These are phyloP conservation scores for Trametes punicea DNA, from an alignment of 768 basidiomycete genomes.

Conservation along the genomic window DNA sequence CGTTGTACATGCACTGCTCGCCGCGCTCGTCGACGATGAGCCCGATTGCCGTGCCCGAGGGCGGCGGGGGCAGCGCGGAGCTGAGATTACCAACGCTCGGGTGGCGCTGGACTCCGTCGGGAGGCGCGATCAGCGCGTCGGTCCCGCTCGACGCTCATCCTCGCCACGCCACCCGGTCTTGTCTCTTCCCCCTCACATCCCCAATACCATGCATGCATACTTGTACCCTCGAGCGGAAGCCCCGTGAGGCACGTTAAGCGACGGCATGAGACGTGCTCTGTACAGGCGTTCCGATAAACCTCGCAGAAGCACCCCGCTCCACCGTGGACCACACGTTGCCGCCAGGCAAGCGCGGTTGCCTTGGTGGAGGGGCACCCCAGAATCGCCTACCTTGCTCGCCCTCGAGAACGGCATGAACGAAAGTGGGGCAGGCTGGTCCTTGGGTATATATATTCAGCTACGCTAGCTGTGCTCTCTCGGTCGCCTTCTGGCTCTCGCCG, in stretches of 20 bases:
- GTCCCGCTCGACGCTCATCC: too few species aligned
- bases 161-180: neutral
- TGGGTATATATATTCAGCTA: neutral
- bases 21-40: neutral
- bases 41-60: neutral
- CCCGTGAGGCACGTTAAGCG: neutral
- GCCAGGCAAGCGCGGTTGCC: neutral
- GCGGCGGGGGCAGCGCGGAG: neutral
- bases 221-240: neutral
- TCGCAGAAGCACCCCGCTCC: conserved; percentile 10
- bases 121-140: neutral
- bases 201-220: neutral
- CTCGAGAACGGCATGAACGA: neutral
- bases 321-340: conserved; percentile 1
- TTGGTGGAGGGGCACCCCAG: conserved; percentile 9
- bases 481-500: neutral
- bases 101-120: neutral
- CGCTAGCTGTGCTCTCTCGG: neutral
- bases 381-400: neutral
- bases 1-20: neutral
- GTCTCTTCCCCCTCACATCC: neutral
- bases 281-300: conserved; percentile 17
- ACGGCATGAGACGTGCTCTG: neutral
- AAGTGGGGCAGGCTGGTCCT: neutral
- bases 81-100: neutral